Evolutionary conservation across 164 flowering plant species (phyloP).

Genomic region (Litsea cubeba): DNA sequence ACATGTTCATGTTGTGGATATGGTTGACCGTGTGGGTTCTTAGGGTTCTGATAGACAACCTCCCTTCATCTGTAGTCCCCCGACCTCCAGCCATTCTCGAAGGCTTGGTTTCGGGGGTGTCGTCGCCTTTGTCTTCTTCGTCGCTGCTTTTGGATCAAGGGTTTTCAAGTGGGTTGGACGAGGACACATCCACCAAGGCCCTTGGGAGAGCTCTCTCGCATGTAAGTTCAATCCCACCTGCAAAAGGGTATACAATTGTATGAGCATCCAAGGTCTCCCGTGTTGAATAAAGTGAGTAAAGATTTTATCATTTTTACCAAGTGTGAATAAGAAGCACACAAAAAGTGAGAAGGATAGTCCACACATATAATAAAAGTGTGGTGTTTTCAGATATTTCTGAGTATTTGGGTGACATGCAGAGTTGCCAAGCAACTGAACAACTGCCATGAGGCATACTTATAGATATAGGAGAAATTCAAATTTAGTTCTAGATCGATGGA

Average conservation of each 20-base stretch:
- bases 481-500: too few species aligned
- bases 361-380: too few species aligned
- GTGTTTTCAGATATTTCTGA: rapidly evolving
- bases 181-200: slow-evolving; percentile 22
- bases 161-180: slow-evolving; percentile 9
- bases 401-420: too few species aligned
- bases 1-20: slow-evolving; percentile 41
- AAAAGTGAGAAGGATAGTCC: too few species aligned
- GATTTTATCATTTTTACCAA: too few species aligned
- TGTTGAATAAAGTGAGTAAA: too few species aligned
- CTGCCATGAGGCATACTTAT: too few species aligned
- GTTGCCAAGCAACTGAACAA: too few species aligned
- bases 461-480: too few species aligned
- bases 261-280: too few species aligned
- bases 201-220: slow-evolving; percentile 40
- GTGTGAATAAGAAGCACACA: too few species aligned
- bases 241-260: too few species aligned
- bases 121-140: slow-evolving; percentile 5
- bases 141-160: slow-evolving; percentile 31
- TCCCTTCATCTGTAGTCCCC: slow-evolving; percentile 26
- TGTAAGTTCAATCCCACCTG: slow-evolving; percentile 6
- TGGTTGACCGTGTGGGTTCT: slow-evolving; percentile 55
- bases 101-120: slow-evolving; percentile 5
- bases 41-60: slow-evolving; percentile 39
- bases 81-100: slow-evolving; percentile 17